Conservation (phyloP, 805 yeast species). For the Yarrowia alimentaria region DNA sequence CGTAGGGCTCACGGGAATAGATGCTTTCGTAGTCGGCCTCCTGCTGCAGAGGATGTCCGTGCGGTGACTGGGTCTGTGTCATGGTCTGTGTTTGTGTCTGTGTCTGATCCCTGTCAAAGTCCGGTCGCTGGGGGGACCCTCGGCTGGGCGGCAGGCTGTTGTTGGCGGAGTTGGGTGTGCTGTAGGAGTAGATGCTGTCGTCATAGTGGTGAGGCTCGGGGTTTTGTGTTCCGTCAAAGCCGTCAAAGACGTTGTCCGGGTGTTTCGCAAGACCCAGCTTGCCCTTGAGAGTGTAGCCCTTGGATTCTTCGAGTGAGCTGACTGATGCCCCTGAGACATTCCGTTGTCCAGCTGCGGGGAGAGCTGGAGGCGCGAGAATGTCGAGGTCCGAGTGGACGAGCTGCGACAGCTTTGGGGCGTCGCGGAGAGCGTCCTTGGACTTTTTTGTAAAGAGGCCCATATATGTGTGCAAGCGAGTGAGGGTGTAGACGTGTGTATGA, state of each 20-base stretch:
- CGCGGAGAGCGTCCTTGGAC: neutral
- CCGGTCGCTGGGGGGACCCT: too few relatives aligned
- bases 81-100: too few relatives aligned
- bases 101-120: too few relatives aligned
- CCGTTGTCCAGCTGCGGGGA: neutral
- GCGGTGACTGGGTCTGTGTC: too few relatives aligned
- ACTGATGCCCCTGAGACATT: slow-evolving; percentile 1
- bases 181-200: too few relatives aligned
- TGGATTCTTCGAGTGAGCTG: neutral
- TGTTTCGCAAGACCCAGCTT: slow-evolving; percentile 5
- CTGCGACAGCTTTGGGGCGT: slow-evolving; percentile 2
- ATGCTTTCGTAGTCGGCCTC: neutral
- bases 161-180: too few relatives aligned
- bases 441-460: slow-evolving; percentile 20
- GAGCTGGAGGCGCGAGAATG: slow-evolving; percentile 2
- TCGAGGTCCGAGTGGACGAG: neutral
- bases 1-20: neutral
- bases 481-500: too few relatives aligned
- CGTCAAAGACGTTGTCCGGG: slow-evolving; percentile 5
- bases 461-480: neutral
- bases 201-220: neutral
- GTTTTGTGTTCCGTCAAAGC: neutral
- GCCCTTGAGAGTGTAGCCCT: slow-evolving; percentile 6
- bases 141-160: too few relatives aligned
- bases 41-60: too few relatives aligned